Conservation (phyloP, 31 red algal genomes). For the Asparagopsis taxiformis region DNA sequence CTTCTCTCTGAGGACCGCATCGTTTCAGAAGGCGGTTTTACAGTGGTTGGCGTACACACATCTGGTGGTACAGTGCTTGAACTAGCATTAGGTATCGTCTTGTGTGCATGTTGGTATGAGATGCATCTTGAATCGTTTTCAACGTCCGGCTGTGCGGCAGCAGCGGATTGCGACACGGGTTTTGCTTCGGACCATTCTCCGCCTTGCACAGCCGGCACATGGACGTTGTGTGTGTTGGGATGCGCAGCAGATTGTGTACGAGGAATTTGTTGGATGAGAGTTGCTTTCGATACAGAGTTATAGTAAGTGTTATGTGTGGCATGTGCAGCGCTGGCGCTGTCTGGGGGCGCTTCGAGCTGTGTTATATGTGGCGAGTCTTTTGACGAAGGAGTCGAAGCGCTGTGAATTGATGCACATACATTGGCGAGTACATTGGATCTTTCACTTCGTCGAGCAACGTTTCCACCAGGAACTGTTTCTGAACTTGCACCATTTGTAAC, state of each 20-base stretch:
- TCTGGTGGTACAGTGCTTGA: no score
- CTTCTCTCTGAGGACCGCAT: background rate
- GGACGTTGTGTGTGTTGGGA: background rate
- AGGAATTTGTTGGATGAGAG: background rate
- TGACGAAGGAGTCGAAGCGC: background rate
- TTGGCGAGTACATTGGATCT: background rate
- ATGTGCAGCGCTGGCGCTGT: background rate
- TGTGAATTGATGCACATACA: background rate
- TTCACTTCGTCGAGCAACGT: background rate
- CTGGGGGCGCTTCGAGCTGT: background rate
- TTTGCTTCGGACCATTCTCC: no score
- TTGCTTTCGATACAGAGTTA: no score
- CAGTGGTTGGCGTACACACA: no score
- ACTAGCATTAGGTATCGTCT: no score
- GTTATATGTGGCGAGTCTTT: background rate
- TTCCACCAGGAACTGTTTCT: background rate
- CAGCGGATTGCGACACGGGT: no score
- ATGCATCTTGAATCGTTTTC: no score
- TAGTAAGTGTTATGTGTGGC: no score
- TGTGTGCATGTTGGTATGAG: no score
- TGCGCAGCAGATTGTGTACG: background rate
- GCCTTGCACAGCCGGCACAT: no score
- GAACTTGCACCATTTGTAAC: conserved; percentile 1
- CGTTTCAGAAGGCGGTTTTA: background rate
- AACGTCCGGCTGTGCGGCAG: no score